A percentile compares a stretch with the other conserved stretches of the same genome.
Evolutionary conservation across 1,284 basidiomycete species (phyloP).

Genomic region (Uromyces viciae-fabae): DNA sequence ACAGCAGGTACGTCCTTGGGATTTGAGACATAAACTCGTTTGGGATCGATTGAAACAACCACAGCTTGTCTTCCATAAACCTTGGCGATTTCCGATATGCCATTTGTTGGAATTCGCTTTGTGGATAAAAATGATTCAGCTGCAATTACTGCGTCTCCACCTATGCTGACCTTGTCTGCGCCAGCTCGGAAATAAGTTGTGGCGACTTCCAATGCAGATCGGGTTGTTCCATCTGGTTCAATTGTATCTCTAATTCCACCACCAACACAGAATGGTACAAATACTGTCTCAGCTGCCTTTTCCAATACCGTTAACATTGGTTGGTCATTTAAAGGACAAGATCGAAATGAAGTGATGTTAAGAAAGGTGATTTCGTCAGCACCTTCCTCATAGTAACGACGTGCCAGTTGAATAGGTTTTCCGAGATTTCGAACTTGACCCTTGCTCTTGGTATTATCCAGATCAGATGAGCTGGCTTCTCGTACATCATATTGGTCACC

Average conservation of each 20-base stretch:
- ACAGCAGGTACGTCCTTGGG: constrained; percentile 58
- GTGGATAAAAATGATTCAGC: constrained; percentile 37
- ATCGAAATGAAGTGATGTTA: constrained; percentile 99
- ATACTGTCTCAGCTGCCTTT: constrained; percentile 80
- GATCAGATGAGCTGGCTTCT: constrained; percentile 59
- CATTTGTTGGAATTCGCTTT: constrained; percentile 59
- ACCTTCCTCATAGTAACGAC: constrained; percentile 78
- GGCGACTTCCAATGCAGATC: constrained; percentile 86
- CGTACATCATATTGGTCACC: constrained; percentile 99
- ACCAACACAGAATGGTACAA: constrained; percentile 97
- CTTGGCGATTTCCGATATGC: constrained; percentile 86
- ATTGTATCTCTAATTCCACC: constrained; percentile 95
- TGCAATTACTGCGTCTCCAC: constrained; percentile 55
- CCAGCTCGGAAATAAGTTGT: constrained; percentile 94
- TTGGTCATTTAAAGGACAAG: constrained; percentile 89
- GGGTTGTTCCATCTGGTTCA: constrained; percentile 88
- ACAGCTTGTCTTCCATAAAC: constrained; percentile 96
- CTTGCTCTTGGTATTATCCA: constrained; percentile 57
- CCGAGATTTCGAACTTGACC: constrained; percentile 91
- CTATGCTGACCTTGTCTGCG: constrained; percentile 86
- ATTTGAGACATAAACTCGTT: constrained; percentile 75
- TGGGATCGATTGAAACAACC: constrained; percentile 94
- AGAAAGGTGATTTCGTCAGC: constrained; percentile 97
- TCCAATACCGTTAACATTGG: constrained; percentile 96
- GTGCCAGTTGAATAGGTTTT: constrained; percentile 88